A percentile compares a stretch with the other conserved stretches of the same genome.
phyloP scores from a whole-genome alignment of 345 rosid species.

The Eutrema japonicum region DNA sequence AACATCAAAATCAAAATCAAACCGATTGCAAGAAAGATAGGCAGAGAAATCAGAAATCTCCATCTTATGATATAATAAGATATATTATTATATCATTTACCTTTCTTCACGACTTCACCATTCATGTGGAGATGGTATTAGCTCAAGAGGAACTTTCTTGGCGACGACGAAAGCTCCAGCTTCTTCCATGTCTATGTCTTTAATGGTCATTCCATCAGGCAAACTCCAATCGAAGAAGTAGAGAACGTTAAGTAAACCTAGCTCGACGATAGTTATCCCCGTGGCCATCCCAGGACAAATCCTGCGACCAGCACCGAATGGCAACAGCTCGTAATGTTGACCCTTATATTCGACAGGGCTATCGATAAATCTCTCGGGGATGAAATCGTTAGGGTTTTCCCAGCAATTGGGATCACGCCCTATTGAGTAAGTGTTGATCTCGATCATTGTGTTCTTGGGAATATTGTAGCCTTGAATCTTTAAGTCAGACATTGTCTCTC shows the following conservation, averaged over 20 bases:
- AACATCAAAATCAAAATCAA: slow-evolving; percentile 3
- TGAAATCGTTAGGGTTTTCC: slow-evolving; percentile 50
- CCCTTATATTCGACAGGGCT: slow-evolving; percentile 53
- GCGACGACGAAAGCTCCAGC: slow-evolving; percentile 33
- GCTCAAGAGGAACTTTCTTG: slow-evolving; percentile 39
- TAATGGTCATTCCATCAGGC: slow-evolving; percentile 43
- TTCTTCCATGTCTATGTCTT: slow-evolving; percentile 49
- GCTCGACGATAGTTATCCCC: slow-evolving; percentile 43
- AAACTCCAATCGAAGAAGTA: slow-evolving; percentile 51
- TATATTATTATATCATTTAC: not conserved
- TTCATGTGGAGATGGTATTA: slow-evolving; percentile 31
- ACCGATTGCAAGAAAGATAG: slow-evolving; percentile 6
- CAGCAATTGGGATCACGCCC: slow-evolving; percentile 55
- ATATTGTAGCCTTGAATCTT: slow-evolving; percentile 52
- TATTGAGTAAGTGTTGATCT: slow-evolving; percentile 54
- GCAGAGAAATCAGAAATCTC: not conserved
- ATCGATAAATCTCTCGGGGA: slow-evolving; percentile 53
- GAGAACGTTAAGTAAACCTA: slow-evolving; percentile 49
- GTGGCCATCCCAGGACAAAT: slow-evolving; percentile 53
- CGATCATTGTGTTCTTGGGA: slow-evolving; percentile 45
- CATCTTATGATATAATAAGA: not conserved
- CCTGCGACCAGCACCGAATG: slow-evolving; percentile 66
- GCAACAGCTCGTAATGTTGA: slow-evolving; percentile 53
- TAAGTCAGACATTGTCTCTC: slow-evolving; percentile 45
- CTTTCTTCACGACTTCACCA: slow-evolving; percentile 2